phyloP scores from a whole-genome alignment of 2,329 filamentous ascomycete species.

The Penicillium sp. region DNA sequence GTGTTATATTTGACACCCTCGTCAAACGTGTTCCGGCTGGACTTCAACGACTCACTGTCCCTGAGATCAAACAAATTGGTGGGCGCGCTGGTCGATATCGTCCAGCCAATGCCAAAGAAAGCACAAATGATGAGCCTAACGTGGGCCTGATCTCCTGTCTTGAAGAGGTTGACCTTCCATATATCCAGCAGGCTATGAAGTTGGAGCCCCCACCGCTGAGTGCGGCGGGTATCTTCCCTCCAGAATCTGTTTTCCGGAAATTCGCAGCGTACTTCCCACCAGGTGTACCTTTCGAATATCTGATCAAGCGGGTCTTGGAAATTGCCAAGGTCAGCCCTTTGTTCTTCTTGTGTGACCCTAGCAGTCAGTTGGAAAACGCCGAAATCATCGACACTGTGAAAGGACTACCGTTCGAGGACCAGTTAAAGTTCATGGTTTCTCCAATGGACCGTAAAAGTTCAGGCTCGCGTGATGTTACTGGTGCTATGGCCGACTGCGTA shows the following conservation, averaged over 20 bases:
- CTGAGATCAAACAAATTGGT: slow-evolving; percentile 91
- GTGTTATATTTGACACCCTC: slow-evolving; percentile 79
- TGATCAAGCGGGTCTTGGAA: slow-evolving; percentile 72
- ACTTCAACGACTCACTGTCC: slow-evolving; percentile 60
- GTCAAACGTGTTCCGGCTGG: slow-evolving; percentile 66
- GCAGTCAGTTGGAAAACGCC: slow-evolving; percentile 63
- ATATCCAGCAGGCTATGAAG: slow-evolving; percentile 62
- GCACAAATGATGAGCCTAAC: slow-evolving; percentile 29
- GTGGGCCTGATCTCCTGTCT: slow-evolving; percentile 77
- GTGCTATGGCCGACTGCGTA: slow-evolving; percentile 66
- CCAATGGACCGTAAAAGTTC: slow-evolving; percentile 60
- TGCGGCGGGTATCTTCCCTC: slow-evolving; percentile 72
- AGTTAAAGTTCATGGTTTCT: slow-evolving; percentile 70
- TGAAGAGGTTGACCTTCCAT: slow-evolving; percentile 63
- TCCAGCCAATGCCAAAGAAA: slow-evolving; percentile 50
- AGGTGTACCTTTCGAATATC: slow-evolving; percentile 76
- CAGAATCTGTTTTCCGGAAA: slow-evolving; percentile 65
- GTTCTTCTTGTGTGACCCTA: slow-evolving; percentile 68
- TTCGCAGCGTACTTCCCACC: slow-evolving; percentile 81
- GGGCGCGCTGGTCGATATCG: slow-evolving; percentile 86
- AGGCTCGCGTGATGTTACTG: slow-evolving; percentile 48
- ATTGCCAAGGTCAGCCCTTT: slow-evolving; percentile 61
- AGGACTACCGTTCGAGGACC: slow-evolving; percentile 67
- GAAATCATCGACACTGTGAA: slow-evolving; percentile 71
- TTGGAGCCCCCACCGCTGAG: slow-evolving; percentile 63